phyloP scores from a whole-genome alignment of 805 yeast species.

The Saturnispora gosingensis region DNA sequence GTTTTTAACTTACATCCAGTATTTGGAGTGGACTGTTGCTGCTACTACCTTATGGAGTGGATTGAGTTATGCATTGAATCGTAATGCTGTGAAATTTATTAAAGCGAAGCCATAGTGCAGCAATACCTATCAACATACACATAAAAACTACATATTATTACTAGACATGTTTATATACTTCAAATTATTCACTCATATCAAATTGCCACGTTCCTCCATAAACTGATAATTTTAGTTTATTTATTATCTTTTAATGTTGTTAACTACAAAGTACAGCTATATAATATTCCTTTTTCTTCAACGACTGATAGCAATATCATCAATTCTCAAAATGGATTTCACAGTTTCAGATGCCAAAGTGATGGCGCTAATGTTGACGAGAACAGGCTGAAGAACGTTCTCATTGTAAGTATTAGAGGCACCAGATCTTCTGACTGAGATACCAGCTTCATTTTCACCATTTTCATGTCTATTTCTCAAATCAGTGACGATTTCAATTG shows the following conservation, averaged over 20 bases:
- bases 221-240: not conserved
- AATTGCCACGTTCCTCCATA: not conserved
- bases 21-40: constrained; percentile 48
- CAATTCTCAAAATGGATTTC: constrained; percentile 90
- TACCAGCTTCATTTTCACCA: constrained; percentile 92
- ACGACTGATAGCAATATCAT: constrained; percentile 90
- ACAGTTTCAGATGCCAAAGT: constrained; percentile 94
- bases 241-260: not conserved
- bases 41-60: constrained; percentile 74
- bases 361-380: constrained; percentile 90
- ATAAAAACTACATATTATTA: not conserved
- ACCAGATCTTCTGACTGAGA: constrained; percentile 88
- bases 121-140: not conserved
- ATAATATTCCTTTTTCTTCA: constrained; percentile 22
- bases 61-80: constrained; percentile 61
- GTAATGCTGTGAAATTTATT: constrained; percentile 48
- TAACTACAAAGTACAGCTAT: constrained; percentile 3
- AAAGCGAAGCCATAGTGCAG: not conserved
- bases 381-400: constrained; percentile 92
- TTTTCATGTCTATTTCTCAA: constrained; percentile 82
- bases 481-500: constrained; percentile 86
- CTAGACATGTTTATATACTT: not conserved
- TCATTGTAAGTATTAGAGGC: constrained; percentile 87
- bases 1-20: constrained; percentile 20
- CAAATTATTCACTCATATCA: not conserved